These are phyloP conservation scores for Cercospora janseana DNA, from an alignment of 2,329 filamentous ascomycete genomes.

Conservation along the genomic window DNA sequence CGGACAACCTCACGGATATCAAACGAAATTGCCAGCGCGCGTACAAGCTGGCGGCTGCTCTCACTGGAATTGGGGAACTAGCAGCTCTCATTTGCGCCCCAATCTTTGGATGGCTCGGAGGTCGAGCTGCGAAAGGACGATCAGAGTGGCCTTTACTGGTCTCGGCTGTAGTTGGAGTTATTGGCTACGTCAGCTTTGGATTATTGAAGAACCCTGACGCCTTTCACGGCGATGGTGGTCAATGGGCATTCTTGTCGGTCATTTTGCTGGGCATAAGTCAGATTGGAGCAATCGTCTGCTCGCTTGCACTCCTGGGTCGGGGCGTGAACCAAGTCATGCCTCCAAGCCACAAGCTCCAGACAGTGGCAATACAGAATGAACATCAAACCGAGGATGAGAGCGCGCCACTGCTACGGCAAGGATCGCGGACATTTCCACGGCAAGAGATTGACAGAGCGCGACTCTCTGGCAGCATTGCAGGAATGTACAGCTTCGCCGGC, in stretches of 20 bases:
- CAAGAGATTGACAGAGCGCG: slow-evolving; percentile 39
- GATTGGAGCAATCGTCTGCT: slow-evolving; percentile 95
- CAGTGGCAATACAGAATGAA: slow-evolving; percentile 1
- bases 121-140: slow-evolving; percentile 53
- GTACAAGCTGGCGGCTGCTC: slow-evolving; percentile 80
- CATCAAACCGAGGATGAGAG: slow-evolving; percentile 25
- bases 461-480: slow-evolving; percentile 91
- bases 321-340: slow-evolving; percentile 60
- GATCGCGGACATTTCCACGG: not conserved
- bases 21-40: slow-evolving; percentile 82
- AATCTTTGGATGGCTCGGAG: slow-evolving; percentile 81
- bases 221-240: slow-evolving; percentile 59
- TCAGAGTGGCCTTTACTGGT: slow-evolving; percentile 70
- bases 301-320: slow-evolving; percentile 78
- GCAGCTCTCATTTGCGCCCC: slow-evolving; percentile 82
- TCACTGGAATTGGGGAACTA: slow-evolving; percentile 87
- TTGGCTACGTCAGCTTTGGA: slow-evolving; percentile 75
- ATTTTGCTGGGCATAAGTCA: slow-evolving; percentile 85
- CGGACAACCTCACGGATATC: slow-evolving; percentile 56
- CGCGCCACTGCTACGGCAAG: slow-evolving; percentile 29
- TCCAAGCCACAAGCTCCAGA: slow-evolving; percentile 16
- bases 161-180: slow-evolving; percentile 69
- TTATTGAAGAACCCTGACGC: slow-evolving; percentile 74
- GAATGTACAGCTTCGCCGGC: slow-evolving; percentile 87
- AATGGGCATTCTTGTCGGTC: slow-evolving; percentile 63